phyloP scores from a whole-genome alignment of 495 filamentous ascomycete genomes.

The Parathielavia hyrcaniae region DNA sequence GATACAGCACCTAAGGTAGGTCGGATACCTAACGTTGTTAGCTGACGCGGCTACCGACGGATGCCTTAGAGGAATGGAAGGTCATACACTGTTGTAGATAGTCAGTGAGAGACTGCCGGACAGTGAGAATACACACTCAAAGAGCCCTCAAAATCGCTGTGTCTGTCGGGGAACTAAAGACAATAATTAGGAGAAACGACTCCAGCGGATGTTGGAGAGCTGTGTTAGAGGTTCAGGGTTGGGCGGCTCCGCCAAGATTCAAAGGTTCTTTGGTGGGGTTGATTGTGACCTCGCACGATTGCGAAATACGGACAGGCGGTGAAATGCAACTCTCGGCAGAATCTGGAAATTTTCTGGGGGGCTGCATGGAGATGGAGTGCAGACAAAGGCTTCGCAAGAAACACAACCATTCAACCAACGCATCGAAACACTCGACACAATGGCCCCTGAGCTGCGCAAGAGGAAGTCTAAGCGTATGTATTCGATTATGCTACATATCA shows the following conservation, averaged over 20 bases:
- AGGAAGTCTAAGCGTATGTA: constrained; percentile 69
- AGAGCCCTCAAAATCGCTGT: too few relatives aligned
- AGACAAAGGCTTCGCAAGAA: not conserved
- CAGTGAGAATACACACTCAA: too few relatives aligned
- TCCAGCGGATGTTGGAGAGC: too few relatives aligned
- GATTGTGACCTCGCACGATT: constrained; percentile 17
- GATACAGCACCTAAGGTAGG: too few relatives aligned
- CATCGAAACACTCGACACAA: constrained; percentile 29
- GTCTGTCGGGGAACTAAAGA: too few relatives aligned
- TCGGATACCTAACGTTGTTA: too few relatives aligned
- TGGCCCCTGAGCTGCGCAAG: constrained; percentile 63
- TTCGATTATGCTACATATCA: not conserved
- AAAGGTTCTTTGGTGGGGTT: not conserved
- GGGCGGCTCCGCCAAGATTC: not conserved
- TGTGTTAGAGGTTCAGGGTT: too few relatives aligned
- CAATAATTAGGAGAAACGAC: too few relatives aligned
- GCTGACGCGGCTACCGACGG: not conserved
- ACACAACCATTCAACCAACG: constrained; percentile 2
- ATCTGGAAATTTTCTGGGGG: constrained; percentile 26
- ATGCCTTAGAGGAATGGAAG: not conserved
- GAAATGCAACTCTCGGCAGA: too few relatives aligned
- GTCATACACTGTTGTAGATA: too few relatives aligned
- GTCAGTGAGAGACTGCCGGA: too few relatives aligned
- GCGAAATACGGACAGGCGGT: too few relatives aligned
- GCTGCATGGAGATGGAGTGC: not conserved